Conservation (phyloP, 495 filamentous ascomycete species). For the Neurospora discreta region DNA sequence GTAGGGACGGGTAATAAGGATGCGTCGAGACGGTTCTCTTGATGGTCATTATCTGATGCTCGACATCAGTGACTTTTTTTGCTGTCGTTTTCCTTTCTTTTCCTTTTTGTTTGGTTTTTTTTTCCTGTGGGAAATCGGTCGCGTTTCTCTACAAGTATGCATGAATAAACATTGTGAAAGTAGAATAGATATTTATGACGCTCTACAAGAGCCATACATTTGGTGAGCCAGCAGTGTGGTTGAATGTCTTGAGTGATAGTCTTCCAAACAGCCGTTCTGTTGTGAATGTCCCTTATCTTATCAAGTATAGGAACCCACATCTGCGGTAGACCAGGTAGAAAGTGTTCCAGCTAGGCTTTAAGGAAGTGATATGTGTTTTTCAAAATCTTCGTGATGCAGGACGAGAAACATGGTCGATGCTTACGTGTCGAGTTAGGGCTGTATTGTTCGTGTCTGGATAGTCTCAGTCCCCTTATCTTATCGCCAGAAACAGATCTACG, state of each 20-base stretch:
- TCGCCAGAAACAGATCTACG: neutral
- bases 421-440: neutral
- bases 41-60: too few species aligned
- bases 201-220: neutral
- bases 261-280: neutral
- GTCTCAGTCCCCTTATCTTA: neutral
- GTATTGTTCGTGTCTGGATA: neutral
- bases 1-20: neutral
- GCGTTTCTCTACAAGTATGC: neutral
- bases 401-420: neutral
- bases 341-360: neutral
- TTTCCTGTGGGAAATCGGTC: accelerated
- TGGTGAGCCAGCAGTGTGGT: neutral
- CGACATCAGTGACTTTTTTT: too few species aligned
- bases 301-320: neutral
- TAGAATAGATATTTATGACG: neutral
- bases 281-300: neutral
- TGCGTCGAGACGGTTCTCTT: too few species aligned
- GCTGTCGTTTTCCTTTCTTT: too few species aligned
- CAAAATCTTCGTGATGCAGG: neutral
- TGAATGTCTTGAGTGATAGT: neutral
- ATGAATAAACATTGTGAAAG: neutral
- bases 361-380: neutral
- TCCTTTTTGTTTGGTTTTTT: too few species aligned
- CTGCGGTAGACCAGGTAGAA: neutral